These are phyloP conservation scores for Calonectria hongkongensis DNA, from an alignment of 2,329 filamentous ascomycete species.

Conservation along the genomic window DNA sequence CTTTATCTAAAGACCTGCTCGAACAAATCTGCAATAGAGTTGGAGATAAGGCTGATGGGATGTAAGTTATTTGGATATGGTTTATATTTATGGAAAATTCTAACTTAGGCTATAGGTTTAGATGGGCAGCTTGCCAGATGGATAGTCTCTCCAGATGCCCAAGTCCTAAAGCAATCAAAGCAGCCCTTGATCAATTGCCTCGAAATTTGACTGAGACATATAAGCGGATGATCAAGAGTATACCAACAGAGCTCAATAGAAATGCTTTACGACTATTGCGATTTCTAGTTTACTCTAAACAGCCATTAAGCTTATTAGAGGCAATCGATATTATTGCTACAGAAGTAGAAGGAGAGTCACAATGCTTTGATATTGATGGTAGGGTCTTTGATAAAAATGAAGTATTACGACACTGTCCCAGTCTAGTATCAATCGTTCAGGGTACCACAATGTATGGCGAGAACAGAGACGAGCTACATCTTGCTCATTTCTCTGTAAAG, in stretches of 20 bases:
- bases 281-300: background rate
- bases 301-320: background rate
- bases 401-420: conserved; percentile 43
- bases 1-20: background rate
- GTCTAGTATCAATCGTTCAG: conserved; percentile 43
- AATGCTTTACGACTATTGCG: background rate
- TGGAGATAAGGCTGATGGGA: background rate
- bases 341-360: conserved; percentile 38
- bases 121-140: background rate
- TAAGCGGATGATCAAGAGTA: background rate
- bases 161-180: background rate
- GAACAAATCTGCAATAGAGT: background rate
- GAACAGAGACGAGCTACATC: conserved; percentile 39
- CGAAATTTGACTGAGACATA: background rate
- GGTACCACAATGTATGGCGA: background rate
- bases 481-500: conserved; percentile 54
- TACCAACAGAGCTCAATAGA: background rate
- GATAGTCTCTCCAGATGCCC: background rate
- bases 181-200: background rate
- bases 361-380: conserved; percentile 37
- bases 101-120: background rate
- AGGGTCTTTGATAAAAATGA: conserved; percentile 23
- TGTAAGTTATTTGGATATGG: background rate
- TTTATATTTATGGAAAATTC: background rate
- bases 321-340: conserved; percentile 47